Base-by-base conservation (phyloP, 768 basidiomycete species). In the Mycena sanguinolenta region DNA sequence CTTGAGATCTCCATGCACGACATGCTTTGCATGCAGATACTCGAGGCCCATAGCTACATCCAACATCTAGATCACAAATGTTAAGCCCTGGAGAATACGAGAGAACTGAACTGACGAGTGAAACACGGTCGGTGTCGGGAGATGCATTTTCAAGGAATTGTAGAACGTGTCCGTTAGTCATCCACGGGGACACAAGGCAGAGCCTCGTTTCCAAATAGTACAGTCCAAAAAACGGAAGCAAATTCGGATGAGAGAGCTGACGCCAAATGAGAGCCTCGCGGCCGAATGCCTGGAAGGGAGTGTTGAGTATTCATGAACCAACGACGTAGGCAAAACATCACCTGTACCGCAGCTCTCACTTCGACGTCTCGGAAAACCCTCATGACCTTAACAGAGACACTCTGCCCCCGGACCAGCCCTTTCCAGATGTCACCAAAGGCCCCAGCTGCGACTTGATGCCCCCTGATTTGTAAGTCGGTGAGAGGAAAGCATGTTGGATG, bases 1-100 rank as follows among this genome's bases (percentile, higher is more conserved):
- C 44, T 75, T 75, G 42, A 75, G 64, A 67, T 75, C 74, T 19
- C 73, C 74, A 46, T 75, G 74, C 12, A 75, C 64, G 21, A 75
- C 63, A 27, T 32, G 34, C 19, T 58, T 27, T 4, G 49, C n/a
- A 42, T 75, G 74, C 3, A 75, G 52, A 64, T 75, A 73, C 19
- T 49, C 44, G 14, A 65, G 42, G 13, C 64, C 64, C 32, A 58
- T 39, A 30, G 64, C 64, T 19, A 65, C 44, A 58, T 65, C 64
- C 39, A 69, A 30, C 19, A 69, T 69, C 68, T 69, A 52, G 16
- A 25, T 9, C n/a, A 13, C n/a, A 65, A 13, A 30, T 4, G 34
- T 36, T n/a, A 64, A 32, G 23, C n/a, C 23, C 14, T 39, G 10
- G 57, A 6, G 38, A 30, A 12, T 1, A 30, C 10, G 19, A 27